Conservation (phyloP, 1,139 yeast genomes). For the Magnusiomyces sp. region DNA sequence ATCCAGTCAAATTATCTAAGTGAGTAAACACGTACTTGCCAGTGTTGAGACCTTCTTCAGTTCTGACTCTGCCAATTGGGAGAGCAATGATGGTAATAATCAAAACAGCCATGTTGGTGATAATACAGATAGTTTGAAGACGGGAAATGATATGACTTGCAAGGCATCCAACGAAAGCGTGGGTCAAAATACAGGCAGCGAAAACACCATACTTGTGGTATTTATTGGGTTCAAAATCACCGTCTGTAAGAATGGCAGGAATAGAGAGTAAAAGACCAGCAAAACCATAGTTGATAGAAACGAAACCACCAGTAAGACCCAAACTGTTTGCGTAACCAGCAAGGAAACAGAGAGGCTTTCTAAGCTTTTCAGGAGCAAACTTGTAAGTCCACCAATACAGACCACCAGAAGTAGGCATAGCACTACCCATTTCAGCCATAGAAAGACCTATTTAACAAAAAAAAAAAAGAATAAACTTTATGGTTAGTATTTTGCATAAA, state of each 20-base stretch:
- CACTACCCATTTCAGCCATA: constrained; percentile 54
- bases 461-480: too few species aligned
- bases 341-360: constrained; percentile 43
- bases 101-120: constrained; percentile 47
- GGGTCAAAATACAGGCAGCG: constrained; percentile 42
- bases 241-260: constrained; percentile 41
- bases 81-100: constrained; percentile 56
- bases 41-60: constrained; percentile 31
- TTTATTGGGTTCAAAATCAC: constrained; percentile 40
- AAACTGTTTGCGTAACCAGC: constrained; percentile 54
- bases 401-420: constrained; percentile 68
- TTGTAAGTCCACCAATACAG: constrained; percentile 45
- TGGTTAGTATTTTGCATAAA: too few species aligned
- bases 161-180: constrained; percentile 40
- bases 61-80: constrained; percentile 32
- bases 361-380: constrained; percentile 43
- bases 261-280: constrained; percentile 47
- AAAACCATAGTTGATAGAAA: constrained; percentile 52
- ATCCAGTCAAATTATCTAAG: constrained; percentile 45
- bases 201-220: constrained; percentile 49
- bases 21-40: constrained; percentile 47
- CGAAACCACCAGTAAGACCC: constrained; percentile 49
- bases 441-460: constrained; percentile 25
- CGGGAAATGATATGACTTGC: constrained; percentile 47
- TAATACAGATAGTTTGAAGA: constrained; percentile 53